These are phyloP conservation scores for Xylariales sp. DNA, from an alignment of 2,329 filamentous ascomycete genomes.

Conservation along the genomic window DNA sequence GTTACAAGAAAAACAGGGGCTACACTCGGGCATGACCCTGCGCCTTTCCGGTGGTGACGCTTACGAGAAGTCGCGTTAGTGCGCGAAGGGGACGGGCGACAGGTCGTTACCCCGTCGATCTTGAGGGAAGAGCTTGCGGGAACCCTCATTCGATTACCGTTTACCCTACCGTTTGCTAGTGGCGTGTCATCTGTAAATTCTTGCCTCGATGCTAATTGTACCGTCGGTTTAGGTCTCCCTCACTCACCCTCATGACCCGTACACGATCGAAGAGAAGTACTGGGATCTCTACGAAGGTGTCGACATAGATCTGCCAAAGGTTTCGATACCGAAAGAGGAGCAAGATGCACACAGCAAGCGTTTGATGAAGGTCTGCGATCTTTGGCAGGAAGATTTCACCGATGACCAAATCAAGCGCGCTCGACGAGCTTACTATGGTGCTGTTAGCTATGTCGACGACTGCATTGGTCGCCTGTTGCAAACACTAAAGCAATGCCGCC, in stretches of 20 bases:
- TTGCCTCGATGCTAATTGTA: slow-evolving; percentile 1
- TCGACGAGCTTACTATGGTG: slow-evolving; percentile 84
- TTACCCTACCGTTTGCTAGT: too few species aligned
- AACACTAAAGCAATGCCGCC: slow-evolving; percentile 71
- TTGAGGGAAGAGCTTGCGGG: too few species aligned
- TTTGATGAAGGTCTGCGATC: slow-evolving; percentile 78
- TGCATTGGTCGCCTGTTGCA: slow-evolving; percentile 79
- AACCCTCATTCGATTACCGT: too few species aligned
- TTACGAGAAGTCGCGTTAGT: too few species aligned
- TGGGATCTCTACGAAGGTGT: slow-evolving; percentile 90
- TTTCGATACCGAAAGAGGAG: slow-evolving; percentile 72
- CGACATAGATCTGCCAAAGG: slow-evolving; percentile 78
- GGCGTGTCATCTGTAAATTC: too few species aligned
- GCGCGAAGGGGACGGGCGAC: too few species aligned
- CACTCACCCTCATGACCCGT: slow-evolving; percentile 92
- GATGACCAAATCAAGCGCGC: slow-evolving; percentile 83
- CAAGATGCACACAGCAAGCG: slow-evolving; percentile 85
- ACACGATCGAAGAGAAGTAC: slow-evolving; percentile 89
- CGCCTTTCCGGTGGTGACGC: too few species aligned
- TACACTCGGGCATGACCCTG: background rate
- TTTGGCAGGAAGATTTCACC: slow-evolving; percentile 78
- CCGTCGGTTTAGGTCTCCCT: slow-evolving; percentile 62
- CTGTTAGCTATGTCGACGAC: slow-evolving; percentile 90
- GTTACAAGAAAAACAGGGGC: slow-evolving; percentile 20
- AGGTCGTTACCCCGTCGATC: too few species aligned